Conservation (phyloP, 140 eudicot genomes). For the Flaveria floridana region DNA sequence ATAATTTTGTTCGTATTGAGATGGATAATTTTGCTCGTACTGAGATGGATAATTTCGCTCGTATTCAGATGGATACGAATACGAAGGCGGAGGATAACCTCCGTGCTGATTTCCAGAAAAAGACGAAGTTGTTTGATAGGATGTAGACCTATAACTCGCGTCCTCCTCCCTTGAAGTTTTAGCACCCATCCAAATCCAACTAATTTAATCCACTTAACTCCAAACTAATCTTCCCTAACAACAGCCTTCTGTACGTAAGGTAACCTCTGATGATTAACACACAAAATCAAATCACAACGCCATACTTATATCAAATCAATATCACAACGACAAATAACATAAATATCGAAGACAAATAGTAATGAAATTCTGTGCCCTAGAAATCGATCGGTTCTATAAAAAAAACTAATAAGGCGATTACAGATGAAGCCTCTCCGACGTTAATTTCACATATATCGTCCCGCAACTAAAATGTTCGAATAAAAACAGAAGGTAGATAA, state of each 20-base stretch:
- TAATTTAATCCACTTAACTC: not conserved
- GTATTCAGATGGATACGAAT: slow-evolving; percentile 39
- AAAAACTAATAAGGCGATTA: slow-evolving; percentile 22
- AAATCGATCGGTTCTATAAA: not conserved
- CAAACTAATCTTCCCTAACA: slow-evolving; percentile 13
- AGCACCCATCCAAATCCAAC: slow-evolving; percentile 55
- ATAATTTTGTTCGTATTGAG: slow-evolving; percentile 34
- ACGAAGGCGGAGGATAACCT: slow-evolving; percentile 35
- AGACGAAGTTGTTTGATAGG: slow-evolving; percentile 45
- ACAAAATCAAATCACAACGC: slow-evolving; percentile 1
- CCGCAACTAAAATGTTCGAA: slow-evolving; percentile 10
- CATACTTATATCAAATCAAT: not conserved
- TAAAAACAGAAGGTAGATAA: not conserved
- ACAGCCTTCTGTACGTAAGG: slow-evolving; percentile 6
- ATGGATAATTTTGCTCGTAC: slow-evolving; percentile 33
- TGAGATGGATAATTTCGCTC: slow-evolving; percentile 27
- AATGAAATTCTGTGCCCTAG: slow-evolving; percentile 14
- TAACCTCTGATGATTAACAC: slow-evolving; percentile 19
- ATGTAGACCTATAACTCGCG: slow-evolving; percentile 40
- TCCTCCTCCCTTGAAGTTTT: slow-evolving; percentile 58
- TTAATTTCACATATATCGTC: not conserved
- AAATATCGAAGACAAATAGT: not conserved
- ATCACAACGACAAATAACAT: slow-evolving; percentile 5
- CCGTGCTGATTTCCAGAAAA: slow-evolving; percentile 40
- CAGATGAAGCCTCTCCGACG: slow-evolving; percentile 23